phyloP scores from a whole-genome alignment of 805 yeast genomes.

The Cyberlindnera petersonii region DNA sequence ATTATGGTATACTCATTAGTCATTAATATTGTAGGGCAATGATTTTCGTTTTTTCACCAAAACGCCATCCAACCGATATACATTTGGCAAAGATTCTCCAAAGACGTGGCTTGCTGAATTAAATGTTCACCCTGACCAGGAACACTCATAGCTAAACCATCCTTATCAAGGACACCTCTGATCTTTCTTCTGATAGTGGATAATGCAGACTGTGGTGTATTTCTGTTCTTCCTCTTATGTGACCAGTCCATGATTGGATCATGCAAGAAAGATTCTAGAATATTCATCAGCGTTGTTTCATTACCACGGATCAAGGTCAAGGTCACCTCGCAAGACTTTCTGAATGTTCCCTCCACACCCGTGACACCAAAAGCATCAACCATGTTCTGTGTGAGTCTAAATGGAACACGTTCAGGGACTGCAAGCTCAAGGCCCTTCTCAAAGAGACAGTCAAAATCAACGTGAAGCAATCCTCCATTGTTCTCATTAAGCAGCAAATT shows the following conservation, averaged over 20 bases:
- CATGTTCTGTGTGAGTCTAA: constrained; percentile 83
- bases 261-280: constrained; percentile 85
- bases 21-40: constrained; percentile 1
- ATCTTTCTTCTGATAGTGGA: constrained; percentile 72
- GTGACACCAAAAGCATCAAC: constrained; percentile 86
- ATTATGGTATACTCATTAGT: background rate
- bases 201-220: constrained; percentile 64
- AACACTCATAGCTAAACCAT: constrained; percentile 83
- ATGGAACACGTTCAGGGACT: constrained; percentile 93
- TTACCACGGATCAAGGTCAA: constrained; percentile 65
- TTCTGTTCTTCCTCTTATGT: constrained; percentile 36
- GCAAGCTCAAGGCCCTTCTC: constrained; percentile 72
- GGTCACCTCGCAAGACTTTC: constrained; percentile 83
- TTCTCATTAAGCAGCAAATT: constrained; percentile 71
- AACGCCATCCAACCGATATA: constrained; percentile 92
- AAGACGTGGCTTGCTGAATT: constrained; percentile 75
- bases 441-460: constrained; percentile 94
- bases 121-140: constrained; percentile 90
- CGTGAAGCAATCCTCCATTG: constrained; percentile 82
- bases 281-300: constrained; percentile 83
- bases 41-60: too few relatives aligned
- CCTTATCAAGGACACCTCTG: constrained; percentile 76
- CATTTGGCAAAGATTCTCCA: constrained; percentile 74
- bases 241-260: constrained; percentile 89
- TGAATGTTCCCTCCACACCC: constrained; percentile 86